Conservation (phyloP, 805 yeast species). For the Yamadazyma ubonensis region DNA sequence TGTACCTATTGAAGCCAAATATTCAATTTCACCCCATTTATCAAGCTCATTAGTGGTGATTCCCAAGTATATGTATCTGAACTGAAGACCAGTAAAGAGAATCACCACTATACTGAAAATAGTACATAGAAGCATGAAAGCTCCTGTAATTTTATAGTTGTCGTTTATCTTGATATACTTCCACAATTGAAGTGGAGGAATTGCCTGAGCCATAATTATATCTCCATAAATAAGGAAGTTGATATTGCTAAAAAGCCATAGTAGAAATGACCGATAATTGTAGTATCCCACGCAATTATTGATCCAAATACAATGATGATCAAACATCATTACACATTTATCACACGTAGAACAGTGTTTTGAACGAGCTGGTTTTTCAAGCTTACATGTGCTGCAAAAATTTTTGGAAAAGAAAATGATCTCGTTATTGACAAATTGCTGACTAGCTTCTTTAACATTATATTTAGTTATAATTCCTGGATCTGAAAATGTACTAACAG, state of each 20-base stretch:
- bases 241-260: conserved; percentile 52
- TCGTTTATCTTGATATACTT: conserved; percentile 25
- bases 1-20: conserved; percentile 31
- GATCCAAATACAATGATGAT: conserved; percentile 66
- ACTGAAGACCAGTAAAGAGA: conserved; percentile 45
- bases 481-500: conserved; percentile 37
- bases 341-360: conserved; percentile 66
- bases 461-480: conserved; percentile 39
- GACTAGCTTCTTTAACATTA: conserved; percentile 14
- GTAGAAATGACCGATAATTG: conserved; percentile 61
- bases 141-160: conserved; percentile 40
- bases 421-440: conserved; percentile 42
- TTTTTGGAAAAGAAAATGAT: conserved; percentile 51
- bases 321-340: conserved; percentile 46
- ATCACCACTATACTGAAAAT: conserved; percentile 36
- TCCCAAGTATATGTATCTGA: conserved; percentile 56
- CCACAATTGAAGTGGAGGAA: conserved; percentile 16
- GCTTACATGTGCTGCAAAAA: conserved; percentile 48
- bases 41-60: conserved; percentile 73
- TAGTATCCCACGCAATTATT: conserved; percentile 73
- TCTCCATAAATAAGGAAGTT: conserved; percentile 43
- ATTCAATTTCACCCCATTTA: conserved; percentile 68
- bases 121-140: conserved; percentile 38
- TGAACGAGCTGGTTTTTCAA: conserved; percentile 57
- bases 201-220: conserved; percentile 16